Evolutionary conservation across 768 basidiomycete genomes (phyloP), one percentile per base, ranked within the genome.

Genomic region (Auriscalpium orientale): DNA sequence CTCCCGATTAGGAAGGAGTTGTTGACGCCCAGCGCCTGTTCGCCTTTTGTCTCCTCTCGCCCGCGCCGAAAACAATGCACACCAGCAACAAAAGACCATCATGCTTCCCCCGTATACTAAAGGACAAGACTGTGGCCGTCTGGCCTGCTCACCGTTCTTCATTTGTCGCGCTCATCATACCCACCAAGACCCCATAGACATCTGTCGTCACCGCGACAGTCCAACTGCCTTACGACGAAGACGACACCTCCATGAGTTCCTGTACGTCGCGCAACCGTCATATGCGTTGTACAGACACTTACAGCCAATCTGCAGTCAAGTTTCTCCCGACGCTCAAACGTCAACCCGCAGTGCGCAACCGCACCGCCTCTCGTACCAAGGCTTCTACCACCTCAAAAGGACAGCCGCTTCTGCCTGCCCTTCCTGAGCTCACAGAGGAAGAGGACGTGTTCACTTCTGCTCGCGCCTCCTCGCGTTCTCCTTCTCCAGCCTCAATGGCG

Each of bases 341-440:
- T n/a, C 52, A 47, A 6, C 51, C 44, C 35, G 58, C 58, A 40
- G 52, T 51, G 54, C 58, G 60, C 56, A 56, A 51, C 55, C 55
- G 58, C 46, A 22, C 18, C 47, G 40, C 44, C 16, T 44, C 61
- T 21, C 55, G 60, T 20, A 59, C 58, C 49, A 66, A 66, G 56
- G 46, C 59, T 36, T 59, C 62, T 15, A 54, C 58, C 34, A 56
- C 64, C 3, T 61, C 66, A 16, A 60, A 58, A 38, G 63, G 62
- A 46, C 62, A 65, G 22, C 67, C 66, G 52, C 64, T 62, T 53
- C 63, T 70, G 20, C 64, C 68, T 45, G 67, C 64, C 40, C 61
- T 70, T 15, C 65, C 68, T 28, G 64, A 66, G 49, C 56, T 67
- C 51, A 51, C 60, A 6, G 68, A 69, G 43, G 62, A 56, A 51